phyloP scores from a whole-genome alignment of 495 filamentous ascomycete species.

The Evernia prunastri region DNA sequence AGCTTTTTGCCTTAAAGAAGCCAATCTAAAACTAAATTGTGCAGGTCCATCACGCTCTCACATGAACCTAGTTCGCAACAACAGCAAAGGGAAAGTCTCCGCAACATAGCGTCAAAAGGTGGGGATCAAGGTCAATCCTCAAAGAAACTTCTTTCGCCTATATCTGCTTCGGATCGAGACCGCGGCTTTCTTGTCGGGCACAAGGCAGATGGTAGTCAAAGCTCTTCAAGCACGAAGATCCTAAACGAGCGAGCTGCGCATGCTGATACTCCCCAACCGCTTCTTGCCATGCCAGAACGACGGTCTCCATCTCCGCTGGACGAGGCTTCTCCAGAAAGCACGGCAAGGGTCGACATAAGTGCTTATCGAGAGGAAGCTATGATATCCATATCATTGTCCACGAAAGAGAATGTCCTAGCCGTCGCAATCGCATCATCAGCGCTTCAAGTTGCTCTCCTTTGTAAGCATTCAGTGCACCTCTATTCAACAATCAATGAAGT shows the following conservation, averaged over 20 bases:
- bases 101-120: background rate
- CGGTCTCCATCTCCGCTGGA: background rate
- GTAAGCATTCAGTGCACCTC: background rate
- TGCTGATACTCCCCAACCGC: too few relatives aligned
- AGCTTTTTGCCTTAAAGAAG: too few relatives aligned
- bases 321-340: background rate
- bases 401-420: background rate
- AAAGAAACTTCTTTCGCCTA: background rate
- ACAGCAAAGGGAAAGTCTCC: background rate
- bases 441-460: constrained; percentile 6
- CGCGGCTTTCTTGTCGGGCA: background rate
- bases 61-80: background rate
- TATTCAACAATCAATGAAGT: background rate
- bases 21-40: too few relatives aligned
- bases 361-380: background rate
- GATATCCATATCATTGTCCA: background rate
- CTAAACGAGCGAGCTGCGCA: too few relatives aligned
- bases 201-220: background rate
- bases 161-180: background rate
- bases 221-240: background rate
- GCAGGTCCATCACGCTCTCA: background rate
- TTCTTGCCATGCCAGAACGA: too few relatives aligned
- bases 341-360: background rate
- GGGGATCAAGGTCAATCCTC: background rate
- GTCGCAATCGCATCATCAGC: constrained; percentile 3